Percentiles rank a stretch among this genome's conserved stretches.
These are phyloP conservation scores for Gloeostereum incarnatum DNA, from an alignment of 768 basidiomycete genomes.

Conservation along the genomic window DNA sequence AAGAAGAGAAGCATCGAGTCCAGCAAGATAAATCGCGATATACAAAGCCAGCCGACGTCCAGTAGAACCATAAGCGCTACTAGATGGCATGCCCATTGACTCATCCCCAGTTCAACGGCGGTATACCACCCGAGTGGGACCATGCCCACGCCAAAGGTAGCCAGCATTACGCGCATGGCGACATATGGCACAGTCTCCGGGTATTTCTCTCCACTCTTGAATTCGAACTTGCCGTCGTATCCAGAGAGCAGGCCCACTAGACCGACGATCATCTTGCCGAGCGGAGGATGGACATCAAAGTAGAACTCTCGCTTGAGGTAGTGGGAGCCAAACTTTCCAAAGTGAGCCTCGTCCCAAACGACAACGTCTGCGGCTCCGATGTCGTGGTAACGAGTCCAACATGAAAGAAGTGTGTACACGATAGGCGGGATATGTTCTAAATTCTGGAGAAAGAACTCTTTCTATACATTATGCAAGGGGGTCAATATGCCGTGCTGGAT, in stretches of 20 bases:
- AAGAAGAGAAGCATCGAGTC: slow-evolving; percentile 99
- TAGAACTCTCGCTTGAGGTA: slow-evolving; percentile 99
- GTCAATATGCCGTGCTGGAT: slow-evolving; percentile 11
- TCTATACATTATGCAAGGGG: slow-evolving; percentile 24
- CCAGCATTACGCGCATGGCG: slow-evolving; percentile 92
- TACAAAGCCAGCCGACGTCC: slow-evolving; percentile 94
- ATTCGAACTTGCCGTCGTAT: slow-evolving; percentile 88
- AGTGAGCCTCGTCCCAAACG: slow-evolving; percentile 99
- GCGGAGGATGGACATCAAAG: slow-evolving; percentile 97
- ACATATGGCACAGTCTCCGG: slow-evolving; percentile 83
- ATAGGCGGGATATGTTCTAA: slow-evolving; percentile 68
- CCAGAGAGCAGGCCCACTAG: slow-evolving; percentile 86
- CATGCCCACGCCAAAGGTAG: slow-evolving; percentile 89
- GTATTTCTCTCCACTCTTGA: slow-evolving; percentile 86
- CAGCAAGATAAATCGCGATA: slow-evolving; percentile 93
- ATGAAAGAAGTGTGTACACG: slow-evolving; percentile 87
- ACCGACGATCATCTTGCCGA: slow-evolving; percentile 99
- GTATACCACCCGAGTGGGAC: slow-evolving; percentile 98
- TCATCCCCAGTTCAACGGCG: slow-evolving; percentile 89
- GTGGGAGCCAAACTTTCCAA: slow-evolving; percentile 97
- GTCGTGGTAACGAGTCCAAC: slow-evolving; percentile 91
- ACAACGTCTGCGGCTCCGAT: slow-evolving; percentile 83
- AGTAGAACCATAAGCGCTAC: slow-evolving; percentile 90
- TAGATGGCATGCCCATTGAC: slow-evolving; percentile 79
- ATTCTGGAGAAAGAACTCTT: slow-evolving; percentile 75